Percentiles rank a stretch among this genome's conserved stretches.
Conservation (phyloP, 2,329 filamentous ascomycete genomes). For the Cladophialophora chaetospira region DNA sequence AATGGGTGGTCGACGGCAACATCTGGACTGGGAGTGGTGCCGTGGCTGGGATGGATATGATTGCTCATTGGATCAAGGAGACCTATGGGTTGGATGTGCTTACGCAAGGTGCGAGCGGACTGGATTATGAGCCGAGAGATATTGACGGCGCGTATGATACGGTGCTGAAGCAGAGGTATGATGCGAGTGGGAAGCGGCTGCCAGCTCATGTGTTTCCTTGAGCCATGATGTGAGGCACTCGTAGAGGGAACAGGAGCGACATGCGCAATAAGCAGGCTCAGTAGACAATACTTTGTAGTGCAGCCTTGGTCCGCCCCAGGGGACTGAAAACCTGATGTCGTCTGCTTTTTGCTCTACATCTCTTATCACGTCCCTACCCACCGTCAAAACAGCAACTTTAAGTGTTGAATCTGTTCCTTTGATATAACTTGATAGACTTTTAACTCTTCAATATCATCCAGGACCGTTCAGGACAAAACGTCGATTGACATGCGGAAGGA, state of each 20-base stretch:
- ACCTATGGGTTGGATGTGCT: conserved; percentile 35
- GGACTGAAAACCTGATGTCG: too few species aligned
- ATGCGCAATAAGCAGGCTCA: not conserved
- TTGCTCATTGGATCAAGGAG: conserved; percentile 45
- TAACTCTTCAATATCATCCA: too few species aligned
- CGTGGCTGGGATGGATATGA: conserved; percentile 50
- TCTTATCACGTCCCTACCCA: too few species aligned
- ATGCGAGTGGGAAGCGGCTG: conserved; percentile 4
- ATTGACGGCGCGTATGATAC: conserved; percentile 31
- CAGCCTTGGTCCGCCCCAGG: too few species aligned
- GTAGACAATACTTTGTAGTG: too few species aligned
- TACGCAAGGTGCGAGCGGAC: conserved; percentile 7
- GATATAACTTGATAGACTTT: too few species aligned
- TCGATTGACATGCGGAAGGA: too few species aligned
- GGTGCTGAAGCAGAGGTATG: conserved; percentile 19
- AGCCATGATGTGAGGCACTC: not conserved
- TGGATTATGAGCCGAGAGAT: conserved; percentile 45
- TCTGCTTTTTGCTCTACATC: too few species aligned
- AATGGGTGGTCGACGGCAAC: conserved; percentile 50
- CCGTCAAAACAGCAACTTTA: too few species aligned
- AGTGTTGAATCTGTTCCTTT: too few species aligned
- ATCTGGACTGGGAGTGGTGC: conserved; percentile 53
- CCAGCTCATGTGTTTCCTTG: conserved; percentile 9
- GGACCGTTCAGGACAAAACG: too few species aligned
- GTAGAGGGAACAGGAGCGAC: not conserved